phyloP scores from a whole-genome alignment of 768 basidiomycete species.

The Mycena vulgaris region DNA sequence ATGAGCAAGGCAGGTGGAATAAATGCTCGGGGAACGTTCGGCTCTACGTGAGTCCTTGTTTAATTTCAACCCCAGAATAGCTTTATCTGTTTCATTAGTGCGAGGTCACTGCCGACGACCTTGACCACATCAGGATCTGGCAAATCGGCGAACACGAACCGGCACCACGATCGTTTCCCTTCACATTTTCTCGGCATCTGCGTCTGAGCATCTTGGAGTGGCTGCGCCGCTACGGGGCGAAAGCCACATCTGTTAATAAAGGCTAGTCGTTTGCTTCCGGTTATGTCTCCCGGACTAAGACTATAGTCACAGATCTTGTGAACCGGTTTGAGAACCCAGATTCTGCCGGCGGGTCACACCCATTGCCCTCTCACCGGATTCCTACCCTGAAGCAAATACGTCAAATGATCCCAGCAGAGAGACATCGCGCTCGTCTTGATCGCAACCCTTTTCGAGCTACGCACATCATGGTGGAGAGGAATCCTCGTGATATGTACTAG shows the following conservation, averaged over 20 bases:
- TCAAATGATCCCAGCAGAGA: neutral
- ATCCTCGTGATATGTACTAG: slow-evolving; percentile 20
- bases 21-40: no score
- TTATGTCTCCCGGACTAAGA: no score
- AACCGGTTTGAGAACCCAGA: neutral
- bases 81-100: neutral
- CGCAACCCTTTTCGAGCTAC: slow-evolving; percentile 25
- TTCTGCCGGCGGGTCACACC: neutral
- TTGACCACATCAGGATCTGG: neutral
- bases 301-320: neutral
- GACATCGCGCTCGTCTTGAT: neutral
- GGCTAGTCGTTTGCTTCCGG: neutral
- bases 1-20: no score
- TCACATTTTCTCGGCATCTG: neutral
- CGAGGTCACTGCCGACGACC: slow-evolving; percentile 1
- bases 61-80: no score
- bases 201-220: neutral
- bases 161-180: neutral
- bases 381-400: neutral
- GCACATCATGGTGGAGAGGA: slow-evolving; percentile 16
- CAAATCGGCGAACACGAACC: neutral
- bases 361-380: neutral
- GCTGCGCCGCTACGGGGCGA: neutral
- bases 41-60: no score
- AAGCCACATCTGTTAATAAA: neutral